A percentile compares a stretch with the other conserved stretches of the same genome.
Conservation (phyloP, 164 flowering plant species). For the Magnolia officinalis region DNA sequence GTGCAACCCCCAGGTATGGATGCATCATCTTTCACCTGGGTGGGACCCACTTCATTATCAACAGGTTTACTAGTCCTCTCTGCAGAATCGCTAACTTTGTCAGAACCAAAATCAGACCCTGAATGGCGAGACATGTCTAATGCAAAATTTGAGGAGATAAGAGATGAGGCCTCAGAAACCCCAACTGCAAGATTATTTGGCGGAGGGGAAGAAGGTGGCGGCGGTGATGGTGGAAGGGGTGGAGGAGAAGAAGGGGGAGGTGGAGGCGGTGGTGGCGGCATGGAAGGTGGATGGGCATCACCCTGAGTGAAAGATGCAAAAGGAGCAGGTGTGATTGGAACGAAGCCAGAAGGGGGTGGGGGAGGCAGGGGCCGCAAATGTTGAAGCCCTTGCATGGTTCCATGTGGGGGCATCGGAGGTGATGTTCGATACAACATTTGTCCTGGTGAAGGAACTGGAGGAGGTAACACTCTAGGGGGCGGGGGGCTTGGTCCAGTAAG, state of each 20-base stretch:
- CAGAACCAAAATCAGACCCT: slow-evolving; percentile 8
- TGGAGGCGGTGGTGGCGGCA: slow-evolving; percentile 28
- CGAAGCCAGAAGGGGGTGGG: slow-evolving; percentile 26
- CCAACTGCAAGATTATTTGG: slow-evolving; percentile 5
- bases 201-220: slow-evolving; percentile 23
- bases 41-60: slow-evolving; percentile 7
- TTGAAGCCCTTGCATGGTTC: slow-evolving; percentile 24
- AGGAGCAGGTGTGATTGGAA: slow-evolving; percentile 22
- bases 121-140: slow-evolving; percentile 3
- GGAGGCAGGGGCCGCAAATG: slow-evolving; percentile 20
- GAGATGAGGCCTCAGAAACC: slow-evolving; percentile 8
- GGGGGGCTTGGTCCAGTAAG: slow-evolving; percentile 8
- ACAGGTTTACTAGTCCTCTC: slow-evolving; percentile 7
- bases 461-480: slow-evolving; percentile 39
- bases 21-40: slow-evolving; percentile 8
- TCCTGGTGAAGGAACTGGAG: slow-evolving; percentile 43
- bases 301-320: slow-evolving; percentile 18
- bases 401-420: slow-evolving; percentile 20
- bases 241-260: slow-evolving; percentile 32
- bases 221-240: slow-evolving; percentile 35
- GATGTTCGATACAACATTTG: slow-evolving; percentile 27
- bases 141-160: slow-evolving; percentile 10
- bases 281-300: slow-evolving; percentile 20
- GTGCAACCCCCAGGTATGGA: background rate
- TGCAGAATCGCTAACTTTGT: slow-evolving; percentile 9